A percentile compares a stretch with the other conserved stretches of the same genome.
Conservation (phyloP, 176 grass and related monocot genomes). For the Microstegium vimineum region DNA sequence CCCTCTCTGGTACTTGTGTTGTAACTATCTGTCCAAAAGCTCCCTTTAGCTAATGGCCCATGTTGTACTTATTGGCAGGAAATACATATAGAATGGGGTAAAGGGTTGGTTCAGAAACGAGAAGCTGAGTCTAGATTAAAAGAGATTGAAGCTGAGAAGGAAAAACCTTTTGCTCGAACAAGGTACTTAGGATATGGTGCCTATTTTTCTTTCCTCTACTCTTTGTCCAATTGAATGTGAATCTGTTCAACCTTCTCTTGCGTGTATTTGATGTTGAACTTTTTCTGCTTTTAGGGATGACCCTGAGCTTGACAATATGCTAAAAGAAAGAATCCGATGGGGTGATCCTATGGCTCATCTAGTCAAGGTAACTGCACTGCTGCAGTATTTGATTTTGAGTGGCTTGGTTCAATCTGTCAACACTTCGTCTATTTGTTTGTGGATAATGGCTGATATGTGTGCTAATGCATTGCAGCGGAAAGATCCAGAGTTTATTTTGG, state of each 20-base stretch:
- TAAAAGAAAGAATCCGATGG: conserved; percentile 85
- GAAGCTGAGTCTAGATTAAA: conserved; percentile 63
- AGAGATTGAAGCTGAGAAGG: conserved; percentile 74
- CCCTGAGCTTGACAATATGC: conserved; percentile 79
- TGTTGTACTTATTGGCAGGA: conserved; percentile 42
- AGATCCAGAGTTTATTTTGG: conserved; percentile 45
- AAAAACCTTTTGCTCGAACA: conserved; percentile 80
- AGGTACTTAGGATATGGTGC: conserved; percentile 45
- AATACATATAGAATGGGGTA: conserved; percentile 87
- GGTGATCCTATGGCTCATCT: conserved; percentile 98
- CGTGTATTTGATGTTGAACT: neutral
- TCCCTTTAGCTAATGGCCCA: conserved; percentile 8
- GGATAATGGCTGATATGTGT: conserved; percentile 13
- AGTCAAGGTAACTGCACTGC: conserved; percentile 54
- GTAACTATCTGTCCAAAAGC: neutral
- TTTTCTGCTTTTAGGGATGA: conserved; percentile 63
- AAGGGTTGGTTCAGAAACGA: conserved; percentile 87
- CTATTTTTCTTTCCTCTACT: neutral
- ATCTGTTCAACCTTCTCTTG: neutral
- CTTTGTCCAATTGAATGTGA: neutral
- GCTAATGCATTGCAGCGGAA: conserved; percentile 44
- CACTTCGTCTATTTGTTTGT: neutral
- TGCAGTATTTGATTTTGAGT: conserved; percentile 25
- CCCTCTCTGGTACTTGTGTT: neutral
- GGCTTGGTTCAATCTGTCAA: neutral